Evolutionary conservation across 352 stramenopile species (phyloP).

Genomic region (Paralagenidium karlingii): DNA sequence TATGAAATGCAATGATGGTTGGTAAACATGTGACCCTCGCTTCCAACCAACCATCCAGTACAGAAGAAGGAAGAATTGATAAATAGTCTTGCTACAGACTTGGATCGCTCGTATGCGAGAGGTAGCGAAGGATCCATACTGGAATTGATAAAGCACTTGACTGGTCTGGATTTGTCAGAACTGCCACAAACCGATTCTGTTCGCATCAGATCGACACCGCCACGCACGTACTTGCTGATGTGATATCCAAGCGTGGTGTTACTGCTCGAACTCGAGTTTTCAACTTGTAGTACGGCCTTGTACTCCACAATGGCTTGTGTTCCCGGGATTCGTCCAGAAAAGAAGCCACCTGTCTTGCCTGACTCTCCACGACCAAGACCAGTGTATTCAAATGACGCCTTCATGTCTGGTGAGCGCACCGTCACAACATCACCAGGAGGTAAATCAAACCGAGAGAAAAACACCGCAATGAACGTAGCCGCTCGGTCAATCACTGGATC

Average conservation of each 20-base stretch:
- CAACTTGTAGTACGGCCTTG: too few relatives aligned
- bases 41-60: slow-evolving; percentile 36
- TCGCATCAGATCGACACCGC: neutral
- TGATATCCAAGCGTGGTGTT: neutral
- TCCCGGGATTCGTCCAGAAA: neutral
- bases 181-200: neutral
- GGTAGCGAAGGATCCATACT: too few relatives aligned
- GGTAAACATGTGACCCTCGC: slow-evolving; percentile 46
- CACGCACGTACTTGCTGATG: neutral
- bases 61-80: slow-evolving; percentile 1
- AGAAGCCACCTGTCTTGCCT: slow-evolving; percentile 4
- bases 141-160: slow-evolving; percentile 5
- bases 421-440: neutral
- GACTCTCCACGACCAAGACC: slow-evolving; percentile 13
- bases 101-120: neutral
- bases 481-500: too few relatives aligned
- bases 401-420: slow-evolving; percentile 4
- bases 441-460: neutral
- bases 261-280: too few relatives aligned
- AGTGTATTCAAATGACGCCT: slow-evolving; percentile 6
- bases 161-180: neutral
- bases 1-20: slow-evolving; percentile 52
- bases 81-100: neutral
- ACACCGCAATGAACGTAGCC: neutral
- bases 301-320: slow-evolving; percentile 4